These are phyloP conservation scores for Pseudogymnoascus sp. DNA, from an alignment of 2,329 filamentous ascomycete genomes.

Conservation along the genomic window DNA sequence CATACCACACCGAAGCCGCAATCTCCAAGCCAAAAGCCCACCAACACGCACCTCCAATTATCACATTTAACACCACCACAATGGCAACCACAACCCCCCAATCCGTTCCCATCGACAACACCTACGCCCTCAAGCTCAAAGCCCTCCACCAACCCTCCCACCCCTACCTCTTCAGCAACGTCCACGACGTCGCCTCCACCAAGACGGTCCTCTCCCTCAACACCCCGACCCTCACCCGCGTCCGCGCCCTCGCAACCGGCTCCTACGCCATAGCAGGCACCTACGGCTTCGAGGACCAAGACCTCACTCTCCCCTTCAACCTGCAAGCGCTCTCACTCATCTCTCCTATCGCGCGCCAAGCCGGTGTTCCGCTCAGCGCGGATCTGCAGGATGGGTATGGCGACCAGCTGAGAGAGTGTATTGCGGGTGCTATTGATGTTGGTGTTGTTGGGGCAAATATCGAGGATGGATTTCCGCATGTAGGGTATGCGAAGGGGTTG, in stretches of 20 bases:
- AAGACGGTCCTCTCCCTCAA: slow-evolving; percentile 39
- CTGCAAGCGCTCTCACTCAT: slow-evolving; percentile 41
- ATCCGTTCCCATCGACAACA: background rate
- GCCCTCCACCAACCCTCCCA: slow-evolving; percentile 43
- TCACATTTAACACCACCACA: background rate
- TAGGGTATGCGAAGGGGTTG: slow-evolving; percentile 26
- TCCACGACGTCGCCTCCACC: slow-evolving; percentile 48
- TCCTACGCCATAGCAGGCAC: slow-evolving; percentile 44
- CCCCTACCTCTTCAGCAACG: slow-evolving; percentile 48
- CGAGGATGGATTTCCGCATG: slow-evolving; percentile 38
- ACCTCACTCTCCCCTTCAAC: slow-evolving; percentile 45
- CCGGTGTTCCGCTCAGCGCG: slow-evolving; percentile 44
- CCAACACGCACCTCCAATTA: background rate
- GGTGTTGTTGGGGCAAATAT: slow-evolving; percentile 54
- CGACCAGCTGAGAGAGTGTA: slow-evolving; percentile 36
- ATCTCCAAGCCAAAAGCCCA: background rate
- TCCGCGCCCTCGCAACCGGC: slow-evolving; percentile 18
- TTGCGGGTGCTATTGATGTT: slow-evolving; percentile 39
- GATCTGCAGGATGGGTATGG: slow-evolving; percentile 58
- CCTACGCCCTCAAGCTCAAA: slow-evolving; percentile 29
- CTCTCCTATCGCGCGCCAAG: slow-evolving; percentile 34
- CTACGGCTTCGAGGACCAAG: slow-evolving; percentile 39
- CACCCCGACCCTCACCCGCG: slow-evolving; percentile 11
- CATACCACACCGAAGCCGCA: background rate
- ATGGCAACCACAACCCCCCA: background rate